These are phyloP conservation scores for Coniochaeta pulveracea DNA, from an alignment of 2,329 filamentous ascomycete genomes.

Conservation along the genomic window DNA sequence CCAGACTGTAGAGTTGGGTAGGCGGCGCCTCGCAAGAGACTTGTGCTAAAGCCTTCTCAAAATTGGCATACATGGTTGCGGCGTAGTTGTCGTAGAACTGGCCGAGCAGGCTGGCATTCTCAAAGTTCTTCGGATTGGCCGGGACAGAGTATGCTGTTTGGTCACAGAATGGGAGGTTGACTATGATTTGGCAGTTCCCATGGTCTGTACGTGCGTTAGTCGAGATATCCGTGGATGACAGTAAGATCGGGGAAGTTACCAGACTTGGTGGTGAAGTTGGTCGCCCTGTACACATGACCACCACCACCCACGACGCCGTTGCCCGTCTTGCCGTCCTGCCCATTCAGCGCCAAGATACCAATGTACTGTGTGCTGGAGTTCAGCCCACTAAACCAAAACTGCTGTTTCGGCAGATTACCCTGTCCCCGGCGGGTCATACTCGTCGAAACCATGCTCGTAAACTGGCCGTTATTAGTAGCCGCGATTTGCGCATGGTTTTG, in stretches of 20 bases:
- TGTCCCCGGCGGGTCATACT: slow-evolving; percentile 59
- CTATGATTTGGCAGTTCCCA: slow-evolving; percentile 75
- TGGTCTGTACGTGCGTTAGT: slow-evolving; percentile 29
- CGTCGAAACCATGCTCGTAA: slow-evolving; percentile 36
- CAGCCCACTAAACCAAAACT: slow-evolving; percentile 74
- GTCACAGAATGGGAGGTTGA: slow-evolving; percentile 78
- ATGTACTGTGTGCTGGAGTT: slow-evolving; percentile 61
- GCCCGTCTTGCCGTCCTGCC: slow-evolving; percentile 32
- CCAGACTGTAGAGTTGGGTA: slow-evolving; percentile 71
- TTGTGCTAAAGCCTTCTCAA: slow-evolving; percentile 72
- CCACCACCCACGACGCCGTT: slow-evolving; percentile 51
- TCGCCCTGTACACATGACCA: slow-evolving; percentile 60
- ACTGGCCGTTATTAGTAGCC: slow-evolving; percentile 40
- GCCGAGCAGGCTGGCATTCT: slow-evolving; percentile 49
- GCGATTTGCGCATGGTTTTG: slow-evolving; percentile 52
- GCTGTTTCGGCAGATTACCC: slow-evolving; percentile 64
- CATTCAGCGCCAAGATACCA: slow-evolving; percentile 59
- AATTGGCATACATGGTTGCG: slow-evolving; percentile 57
- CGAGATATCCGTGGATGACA: slow-evolving; percentile 1
- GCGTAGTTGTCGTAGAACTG: slow-evolving; percentile 72
- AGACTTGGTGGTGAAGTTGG: slow-evolving; percentile 67
- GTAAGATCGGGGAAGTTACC: slow-evolving; percentile 36
- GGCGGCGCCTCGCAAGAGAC: slow-evolving; percentile 70
- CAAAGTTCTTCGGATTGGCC: slow-evolving; percentile 55
- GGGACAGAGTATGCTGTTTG: slow-evolving; percentile 88